Evolutionary conservation across 768 basidiomycete species (phyloP).

Genomic region (Phylloporus arenicola): DNA sequence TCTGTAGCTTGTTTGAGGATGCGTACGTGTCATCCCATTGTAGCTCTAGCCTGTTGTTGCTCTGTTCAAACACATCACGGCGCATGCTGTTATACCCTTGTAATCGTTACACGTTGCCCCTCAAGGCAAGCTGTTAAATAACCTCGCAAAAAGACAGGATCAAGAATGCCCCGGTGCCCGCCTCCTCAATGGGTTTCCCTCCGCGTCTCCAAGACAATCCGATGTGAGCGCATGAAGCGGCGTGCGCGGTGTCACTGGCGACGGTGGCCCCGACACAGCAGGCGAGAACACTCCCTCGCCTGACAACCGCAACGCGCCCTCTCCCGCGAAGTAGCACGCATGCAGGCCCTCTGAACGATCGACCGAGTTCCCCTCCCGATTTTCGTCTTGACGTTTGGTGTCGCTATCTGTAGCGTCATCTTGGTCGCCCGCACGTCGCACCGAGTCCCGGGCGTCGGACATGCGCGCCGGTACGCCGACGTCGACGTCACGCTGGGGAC

Average conservation of each 20-base stretch:
- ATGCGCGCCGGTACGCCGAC: too few species aligned
- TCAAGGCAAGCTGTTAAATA: not conserved
- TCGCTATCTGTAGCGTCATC: too few species aligned
- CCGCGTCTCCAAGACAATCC: not conserved
- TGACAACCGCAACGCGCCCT: conserved; percentile 45
- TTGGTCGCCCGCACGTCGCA: not conserved
- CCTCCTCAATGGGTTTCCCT: conserved; percentile 20
- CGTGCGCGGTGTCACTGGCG: conserved; percentile 49
- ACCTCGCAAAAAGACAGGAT: too few species aligned
- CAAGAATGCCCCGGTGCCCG: conserved; percentile 9
- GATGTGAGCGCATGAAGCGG: conserved; percentile 12
- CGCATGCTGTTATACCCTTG: conserved; percentile 13
- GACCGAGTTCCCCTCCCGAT: too few species aligned
- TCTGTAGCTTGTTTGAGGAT: not conserved
- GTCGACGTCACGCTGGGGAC: not conserved
- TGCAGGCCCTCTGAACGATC: conserved; percentile 9
- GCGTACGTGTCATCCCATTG: conserved; percentile 11
- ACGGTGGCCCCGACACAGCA: conserved; percentile 58
- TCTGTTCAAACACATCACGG: conserved; percentile 5
- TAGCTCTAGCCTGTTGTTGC: conserved; percentile 21
- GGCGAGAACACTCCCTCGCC: conserved; percentile 75
- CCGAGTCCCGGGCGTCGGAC: not conserved
- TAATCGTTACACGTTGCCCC: conserved; percentile 9
- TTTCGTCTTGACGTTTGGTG: not conserved
- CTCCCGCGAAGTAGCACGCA: conserved; percentile 49